Evolutionary conservation across 495 filamentous ascomycete genomes (phyloP).

Genomic region (Platismatia glauca): DNA sequence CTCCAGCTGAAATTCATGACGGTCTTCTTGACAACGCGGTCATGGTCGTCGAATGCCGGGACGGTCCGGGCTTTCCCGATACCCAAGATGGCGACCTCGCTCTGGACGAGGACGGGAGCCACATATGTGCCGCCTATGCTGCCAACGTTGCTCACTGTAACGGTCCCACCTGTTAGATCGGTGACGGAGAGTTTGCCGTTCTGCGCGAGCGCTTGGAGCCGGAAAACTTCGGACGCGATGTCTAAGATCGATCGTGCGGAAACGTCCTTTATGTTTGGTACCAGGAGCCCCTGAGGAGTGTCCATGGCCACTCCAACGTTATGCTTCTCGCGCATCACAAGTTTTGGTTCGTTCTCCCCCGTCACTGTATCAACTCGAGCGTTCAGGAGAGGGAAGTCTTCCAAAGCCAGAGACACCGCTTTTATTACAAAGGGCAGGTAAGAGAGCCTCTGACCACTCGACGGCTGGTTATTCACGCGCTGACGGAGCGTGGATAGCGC

Average conservation of each 20-base stretch:
- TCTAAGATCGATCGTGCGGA: constrained; percentile 59
- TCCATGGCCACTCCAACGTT: constrained; percentile 97
- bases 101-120: constrained; percentile 74
- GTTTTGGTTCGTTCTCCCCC: constrained; percentile 48
- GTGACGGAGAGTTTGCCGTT: constrained; percentile 63
- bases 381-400: constrained; percentile 79
- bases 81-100: constrained; percentile 86
- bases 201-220: constrained; percentile 62
- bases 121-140: constrained; percentile 91
- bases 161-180: constrained; percentile 79
- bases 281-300: constrained; percentile 78
- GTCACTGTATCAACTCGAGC: constrained; percentile 58
- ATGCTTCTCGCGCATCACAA: constrained; percentile 72
- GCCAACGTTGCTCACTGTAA: constrained; percentile 97
- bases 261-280: constrained; percentile 91
- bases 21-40: constrained; percentile 50
- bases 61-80: constrained; percentile 68
- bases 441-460: constrained; percentile 55
- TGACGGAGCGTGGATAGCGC: constrained; percentile 58
- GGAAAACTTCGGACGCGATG: constrained; percentile 66
- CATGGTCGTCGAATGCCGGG: constrained; percentile 57
- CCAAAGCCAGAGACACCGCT: constrained; percentile 75
- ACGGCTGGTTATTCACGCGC: constrained; percentile 50
- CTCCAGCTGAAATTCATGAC: constrained; percentile 90
- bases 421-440: constrained; percentile 94